Base-by-base conservation (phyloP, 2,329 filamentous ascomycete species). In the Bipolaris cookei region DNA sequence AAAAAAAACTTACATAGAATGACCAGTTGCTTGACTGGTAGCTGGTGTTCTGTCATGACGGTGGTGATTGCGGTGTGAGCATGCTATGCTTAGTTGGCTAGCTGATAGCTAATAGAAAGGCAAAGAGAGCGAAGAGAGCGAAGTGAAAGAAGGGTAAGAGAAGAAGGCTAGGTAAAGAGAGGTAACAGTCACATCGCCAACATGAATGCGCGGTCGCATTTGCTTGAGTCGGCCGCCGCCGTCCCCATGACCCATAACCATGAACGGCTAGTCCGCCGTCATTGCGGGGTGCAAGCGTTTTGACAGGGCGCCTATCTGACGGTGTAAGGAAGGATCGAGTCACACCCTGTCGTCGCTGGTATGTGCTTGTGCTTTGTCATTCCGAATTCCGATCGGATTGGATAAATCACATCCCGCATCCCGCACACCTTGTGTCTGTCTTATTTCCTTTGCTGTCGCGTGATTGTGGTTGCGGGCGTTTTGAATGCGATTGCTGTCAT, bases 21-120 rank as follows among this genome's bases (percentile, higher is more conserved):
- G 10, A 70, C 67, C 64, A 78, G 68, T 59, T 78, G 76, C 58
- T 74, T 72, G 32, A 77, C 72, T 60, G 76, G 76, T 50, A 78
- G 62, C 52, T 70, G 71, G 55, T 67, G 73, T 64, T 74, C 73
- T 56, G 67, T 70, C 76, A 76, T 77, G 67, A 49, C 65, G 66
- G 59, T 42, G 54, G 45, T 39, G 20, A 32, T 49, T 55, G 48
- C 18, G 50, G 25, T 39, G 47, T 51, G 49, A 32, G 55, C 58
- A 61, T 61, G 54, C 54, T 61, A 54, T n/a, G n/a, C n/a, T 4
- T 30, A 10, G 10, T 30, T 10, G 10, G 10, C 41, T 46, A 30
- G 45, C 51, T 50, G 32, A 30, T 18, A 21, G 16, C 21, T 21
- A 41, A 14, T 2, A 35, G 8, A 10, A 20, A 28, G 45, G 18